Conservation (phyloP, 2,329 filamentous ascomycete genomes). For the Chrysosporium keratinophilum region DNA sequence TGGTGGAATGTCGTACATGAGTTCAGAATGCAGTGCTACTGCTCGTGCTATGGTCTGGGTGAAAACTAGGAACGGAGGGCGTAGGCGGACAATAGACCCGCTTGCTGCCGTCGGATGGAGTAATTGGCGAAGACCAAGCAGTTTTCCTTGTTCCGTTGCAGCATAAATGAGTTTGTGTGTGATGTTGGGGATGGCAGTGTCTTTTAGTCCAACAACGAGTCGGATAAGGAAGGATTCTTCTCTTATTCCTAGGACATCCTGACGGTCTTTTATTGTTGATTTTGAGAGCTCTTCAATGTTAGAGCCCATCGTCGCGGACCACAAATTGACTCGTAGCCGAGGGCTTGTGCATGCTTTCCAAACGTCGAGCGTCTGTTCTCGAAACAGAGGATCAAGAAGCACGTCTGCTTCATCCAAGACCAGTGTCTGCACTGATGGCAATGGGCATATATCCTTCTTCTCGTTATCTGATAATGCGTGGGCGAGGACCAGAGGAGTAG, state of each 20-base stretch:
- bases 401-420: slow-evolving; percentile 93
- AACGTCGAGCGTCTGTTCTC: slow-evolving; percentile 73
- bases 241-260: slow-evolving; percentile 29
- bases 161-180: slow-evolving; percentile 82
- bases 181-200: slow-evolving; percentile 88
- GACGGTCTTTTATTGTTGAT: slow-evolving; percentile 53
- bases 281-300: slow-evolving; percentile 72
- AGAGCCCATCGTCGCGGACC: slow-evolving; percentile 96
- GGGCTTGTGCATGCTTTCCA: slow-evolving; percentile 68
- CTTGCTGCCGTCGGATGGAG: slow-evolving; percentile 61
- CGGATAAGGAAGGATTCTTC: slow-evolving; percentile 54
- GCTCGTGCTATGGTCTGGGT: slow-evolving; percentile 92
- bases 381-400: slow-evolving; percentile 80
- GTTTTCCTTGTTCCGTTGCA: slow-evolving; percentile 84
- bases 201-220: slow-evolving; percentile 90
- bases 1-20: slow-evolving; percentile 86
- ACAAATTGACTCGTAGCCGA: slow-evolving; percentile 65
- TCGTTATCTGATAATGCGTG: slow-evolving; percentile 53
- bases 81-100: slow-evolving; percentile 44
- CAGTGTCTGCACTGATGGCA: slow-evolving; percentile 61
- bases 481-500: slow-evolving; percentile 67
- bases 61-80: slow-evolving; percentile 88
- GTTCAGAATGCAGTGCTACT: slow-evolving; percentile 73
- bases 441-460: slow-evolving; percentile 37
- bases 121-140: slow-evolving; percentile 80